Evolutionary conservation across 495 filamentous ascomycete species (phyloP).

Genomic region (Penicillium diatomitis): DNA sequence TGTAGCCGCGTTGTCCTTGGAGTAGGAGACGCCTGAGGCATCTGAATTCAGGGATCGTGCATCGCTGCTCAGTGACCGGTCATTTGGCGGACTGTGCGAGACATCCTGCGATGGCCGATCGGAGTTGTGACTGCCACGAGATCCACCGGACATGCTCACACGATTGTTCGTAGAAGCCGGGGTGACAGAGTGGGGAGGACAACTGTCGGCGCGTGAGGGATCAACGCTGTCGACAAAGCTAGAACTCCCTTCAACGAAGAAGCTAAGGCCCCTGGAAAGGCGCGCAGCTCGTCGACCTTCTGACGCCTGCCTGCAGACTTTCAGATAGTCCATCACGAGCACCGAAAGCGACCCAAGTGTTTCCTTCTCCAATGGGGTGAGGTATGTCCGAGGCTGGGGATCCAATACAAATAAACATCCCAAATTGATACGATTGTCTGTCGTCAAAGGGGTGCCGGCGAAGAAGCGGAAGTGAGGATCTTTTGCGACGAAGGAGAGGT

Average conservation of each 20-base stretch:
- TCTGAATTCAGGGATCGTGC: conserved; percentile 22
- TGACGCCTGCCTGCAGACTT: conserved; percentile 45
- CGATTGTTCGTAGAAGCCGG: conserved; percentile 20
- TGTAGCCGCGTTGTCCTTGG: conserved; percentile 14
- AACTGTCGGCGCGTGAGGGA: conserved; percentile 18
- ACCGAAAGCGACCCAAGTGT: conserved; percentile 39
- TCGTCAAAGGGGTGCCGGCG: conserved; percentile 49
- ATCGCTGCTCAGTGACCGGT: conserved; percentile 20
- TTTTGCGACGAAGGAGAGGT: conserved; percentile 31
- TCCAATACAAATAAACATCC: conserved; percentile 64
- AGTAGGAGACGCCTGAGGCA: conserved; percentile 19
- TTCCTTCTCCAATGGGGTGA: conserved; percentile 28
- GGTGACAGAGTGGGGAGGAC: conserved; percentile 12
- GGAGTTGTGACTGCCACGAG: conserved; percentile 17
- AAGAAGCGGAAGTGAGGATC: conserved; percentile 38
- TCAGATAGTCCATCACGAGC: conserved; percentile 56
- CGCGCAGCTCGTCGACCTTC: conserved; percentile 49
- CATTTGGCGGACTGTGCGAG: conserved; percentile 12
- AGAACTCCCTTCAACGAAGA: conserved; percentile 51
- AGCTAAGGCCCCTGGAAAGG: conserved; percentile 52
- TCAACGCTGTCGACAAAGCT: conserved; percentile 31
- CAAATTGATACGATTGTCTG: conserved; percentile 58
- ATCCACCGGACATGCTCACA: conserved; percentile 19
- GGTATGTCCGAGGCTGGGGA: conserved; percentile 25
- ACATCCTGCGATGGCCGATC: conserved; percentile 16